phyloP scores from a whole-genome alignment of 2,329 filamentous ascomycete species.

The Trichoderma pleuroti region DNA sequence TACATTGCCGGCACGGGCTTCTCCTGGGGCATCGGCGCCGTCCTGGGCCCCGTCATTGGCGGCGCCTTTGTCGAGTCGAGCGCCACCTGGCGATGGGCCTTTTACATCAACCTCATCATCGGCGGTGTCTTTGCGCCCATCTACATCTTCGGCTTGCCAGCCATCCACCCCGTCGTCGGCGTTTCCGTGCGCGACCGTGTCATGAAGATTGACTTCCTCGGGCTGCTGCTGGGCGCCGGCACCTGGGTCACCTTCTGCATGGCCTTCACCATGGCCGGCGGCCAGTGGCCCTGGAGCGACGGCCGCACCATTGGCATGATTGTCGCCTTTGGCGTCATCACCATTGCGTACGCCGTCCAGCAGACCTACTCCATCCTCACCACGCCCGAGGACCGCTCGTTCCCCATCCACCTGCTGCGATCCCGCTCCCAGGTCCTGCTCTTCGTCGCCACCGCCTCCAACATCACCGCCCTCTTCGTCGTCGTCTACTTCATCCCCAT shows the following conservation, averaged over 20 bases:
- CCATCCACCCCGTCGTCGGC: slow-evolving; percentile 8
- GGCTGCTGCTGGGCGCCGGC: neutral
- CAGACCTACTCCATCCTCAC: slow-evolving; percentile 11
- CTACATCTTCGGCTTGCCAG: slow-evolving; percentile 1
- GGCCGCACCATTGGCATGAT: slow-evolving; percentile 44
- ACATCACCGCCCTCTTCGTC: slow-evolving; percentile 18
- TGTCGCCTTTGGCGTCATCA: slow-evolving; percentile 38
- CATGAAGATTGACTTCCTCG: slow-evolving; percentile 36
- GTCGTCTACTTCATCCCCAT: slow-evolving; percentile 22
- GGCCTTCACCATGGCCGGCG: slow-evolving; percentile 47
- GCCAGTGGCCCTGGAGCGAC: slow-evolving; percentile 43
- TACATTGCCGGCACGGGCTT: slow-evolving; percentile 27
- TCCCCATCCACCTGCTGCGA: slow-evolving; percentile 7
- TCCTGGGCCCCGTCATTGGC: slow-evolving; percentile 42
- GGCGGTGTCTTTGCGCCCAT: slow-evolving; percentile 11
- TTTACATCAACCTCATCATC: slow-evolving; percentile 54
- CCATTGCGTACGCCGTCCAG: neutral
- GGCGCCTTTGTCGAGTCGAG: slow-evolving; percentile 35
- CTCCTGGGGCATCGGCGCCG: slow-evolving; percentile 22
- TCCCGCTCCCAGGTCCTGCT: slow-evolving; percentile 20
- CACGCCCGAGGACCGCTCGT: neutral
- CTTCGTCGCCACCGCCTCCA: slow-evolving; percentile 15
- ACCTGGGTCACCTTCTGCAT: slow-evolving; percentile 34
- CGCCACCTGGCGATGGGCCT: slow-evolving; percentile 23
- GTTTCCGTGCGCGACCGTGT: slow-evolving; percentile 25